Conservation (phyloP, 2,329 filamentous ascomycete species). For the Fusarium avenaceum region DNA sequence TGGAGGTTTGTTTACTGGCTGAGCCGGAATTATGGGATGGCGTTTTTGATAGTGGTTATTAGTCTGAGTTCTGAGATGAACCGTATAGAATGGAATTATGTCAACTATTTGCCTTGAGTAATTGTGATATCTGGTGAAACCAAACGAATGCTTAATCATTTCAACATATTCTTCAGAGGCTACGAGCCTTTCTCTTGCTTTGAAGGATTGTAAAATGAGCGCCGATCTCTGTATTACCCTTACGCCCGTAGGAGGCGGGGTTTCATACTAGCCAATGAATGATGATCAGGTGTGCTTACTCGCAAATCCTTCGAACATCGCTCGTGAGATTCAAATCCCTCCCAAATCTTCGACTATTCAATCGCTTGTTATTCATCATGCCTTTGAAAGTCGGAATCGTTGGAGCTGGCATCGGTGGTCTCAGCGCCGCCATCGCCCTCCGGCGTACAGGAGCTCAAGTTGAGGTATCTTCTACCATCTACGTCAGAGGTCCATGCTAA, state of each 20-base stretch:
- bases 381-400: neutral
- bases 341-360: neutral
- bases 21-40: neutral
- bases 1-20: neutral
- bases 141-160: no score
- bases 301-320: no score
- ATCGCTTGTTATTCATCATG: neutral
- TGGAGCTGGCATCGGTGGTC: neutral
- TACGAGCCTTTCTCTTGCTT: no score
- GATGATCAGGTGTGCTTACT: neutral
- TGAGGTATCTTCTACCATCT: neutral
- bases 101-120: neutral
- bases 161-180: no score
- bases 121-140: no score
- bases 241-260: neutral
- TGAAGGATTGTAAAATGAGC: neutral
- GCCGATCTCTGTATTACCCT: no score
- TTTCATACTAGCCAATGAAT: neutral
- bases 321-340: neutral
- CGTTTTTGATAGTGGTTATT: neutral
- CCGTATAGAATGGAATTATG: neutral
- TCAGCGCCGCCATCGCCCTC: neutral
- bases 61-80: neutral
- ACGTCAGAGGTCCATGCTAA: neutral
- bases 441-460: slow-evolving; percentile 1